A percentile compares a stretch with the other conserved stretches of the same genome.
phyloP scores from a whole-genome alignment of 2,329 filamentous ascomycete genomes.

The Penicillium sp. region DNA sequence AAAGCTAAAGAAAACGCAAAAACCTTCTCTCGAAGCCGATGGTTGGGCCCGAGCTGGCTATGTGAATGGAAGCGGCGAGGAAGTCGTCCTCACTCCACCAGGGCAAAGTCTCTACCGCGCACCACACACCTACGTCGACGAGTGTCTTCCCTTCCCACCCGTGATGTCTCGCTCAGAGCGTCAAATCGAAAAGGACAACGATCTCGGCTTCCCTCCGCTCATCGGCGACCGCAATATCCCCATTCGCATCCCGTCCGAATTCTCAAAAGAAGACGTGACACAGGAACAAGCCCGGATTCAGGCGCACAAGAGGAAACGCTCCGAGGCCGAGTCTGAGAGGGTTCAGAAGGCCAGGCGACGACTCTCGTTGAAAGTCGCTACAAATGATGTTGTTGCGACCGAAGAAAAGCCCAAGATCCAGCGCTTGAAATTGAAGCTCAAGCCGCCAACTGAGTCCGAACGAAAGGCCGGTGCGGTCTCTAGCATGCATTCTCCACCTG shows the following conservation, averaged over 20 bases:
- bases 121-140: conserved; percentile 19
- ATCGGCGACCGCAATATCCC: conserved; percentile 27
- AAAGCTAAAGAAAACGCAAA: background rate
- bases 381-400: background rate
- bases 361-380: background rate
- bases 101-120: conserved; percentile 16
- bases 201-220: conserved; percentile 24
- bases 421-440: conserved; percentile 13
- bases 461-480: background rate
- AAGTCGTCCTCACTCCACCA: conserved; percentile 15
- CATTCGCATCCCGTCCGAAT: conserved; percentile 4
- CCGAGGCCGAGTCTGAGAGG: conserved; percentile 9
- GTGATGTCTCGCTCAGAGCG: conserved; percentile 17
- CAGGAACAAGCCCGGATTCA: conserved; percentile 14
- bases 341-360: conserved; percentile 16
- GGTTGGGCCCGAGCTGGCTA: conserved; percentile 20
- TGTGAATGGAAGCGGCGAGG: conserved; percentile 21
- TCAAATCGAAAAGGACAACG: conserved; percentile 12
- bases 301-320: conserved; percentile 7
- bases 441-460: conserved; percentile 13
- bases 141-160: conserved; percentile 21
- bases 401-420: conserved; percentile 3
- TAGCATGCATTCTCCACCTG: too few species aligned
- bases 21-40: conserved; percentile 2
- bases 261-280: conserved; percentile 16